Conservation (phyloP, 2,329 filamentous ascomycete genomes). For the Lachnellula suecica region DNA sequence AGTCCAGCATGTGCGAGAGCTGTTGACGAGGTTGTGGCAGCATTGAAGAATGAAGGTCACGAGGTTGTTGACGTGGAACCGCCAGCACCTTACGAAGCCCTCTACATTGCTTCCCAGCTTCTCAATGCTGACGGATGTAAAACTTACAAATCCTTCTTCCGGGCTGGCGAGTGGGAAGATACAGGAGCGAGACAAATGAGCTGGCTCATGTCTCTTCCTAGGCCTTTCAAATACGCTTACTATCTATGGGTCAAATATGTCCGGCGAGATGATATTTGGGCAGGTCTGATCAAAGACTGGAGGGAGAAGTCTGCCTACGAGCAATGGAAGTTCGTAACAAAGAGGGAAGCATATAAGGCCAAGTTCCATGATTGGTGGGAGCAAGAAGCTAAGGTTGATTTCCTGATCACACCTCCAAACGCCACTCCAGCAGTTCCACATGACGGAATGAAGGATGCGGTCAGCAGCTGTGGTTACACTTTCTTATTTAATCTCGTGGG, state of each 20-base stretch:
- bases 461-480: conserved; percentile 87
- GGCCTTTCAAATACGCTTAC: conserved; percentile 78
- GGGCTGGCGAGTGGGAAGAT: conserved; percentile 77
- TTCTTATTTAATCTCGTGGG: conserved; percentile 86
- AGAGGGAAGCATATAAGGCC: conserved; percentile 74
- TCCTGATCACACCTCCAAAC: conserved; percentile 81
- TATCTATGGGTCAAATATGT: conserved; percentile 89
- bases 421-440: conserved; percentile 88
- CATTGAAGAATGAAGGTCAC: conserved; percentile 71
- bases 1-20: conserved; percentile 81
- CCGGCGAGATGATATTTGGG: conserved; percentile 73
- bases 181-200: conserved; percentile 73
- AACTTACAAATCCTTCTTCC: conserved; percentile 76
- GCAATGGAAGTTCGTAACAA: conserved; percentile 78
- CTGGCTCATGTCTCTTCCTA: conserved; percentile 70
- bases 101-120: conserved; percentile 75
- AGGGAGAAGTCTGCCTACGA: conserved; percentile 71
- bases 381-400: conserved; percentile 67
- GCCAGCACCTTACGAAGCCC: conserved; percentile 71
- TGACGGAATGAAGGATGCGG: conserved; percentile 79
- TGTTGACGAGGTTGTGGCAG: conserved; percentile 66
- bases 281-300: conserved; percentile 72
- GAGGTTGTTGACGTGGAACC: conserved; percentile 67
- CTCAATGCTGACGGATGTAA: conserved; percentile 82
- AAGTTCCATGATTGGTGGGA: conserved; percentile 88